Base-by-base conservation (phyloP, 2,329 filamentous ascomycete species). In the Venturia aucupariae region DNA sequence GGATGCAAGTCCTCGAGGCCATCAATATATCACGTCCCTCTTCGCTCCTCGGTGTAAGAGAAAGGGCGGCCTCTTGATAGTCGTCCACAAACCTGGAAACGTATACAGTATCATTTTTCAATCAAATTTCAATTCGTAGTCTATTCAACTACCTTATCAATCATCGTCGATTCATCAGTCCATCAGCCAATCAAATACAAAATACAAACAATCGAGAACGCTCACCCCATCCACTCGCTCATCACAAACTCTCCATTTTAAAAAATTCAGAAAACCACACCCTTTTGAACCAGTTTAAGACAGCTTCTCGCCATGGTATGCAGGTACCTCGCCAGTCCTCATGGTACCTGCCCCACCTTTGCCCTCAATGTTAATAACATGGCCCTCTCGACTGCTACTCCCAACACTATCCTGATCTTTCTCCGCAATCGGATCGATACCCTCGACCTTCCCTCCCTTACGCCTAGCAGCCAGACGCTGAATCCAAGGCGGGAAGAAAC, bases 401-500 rank as follows among this genome's bases (percentile, higher is more conserved):
- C 51, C 27, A 35, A 35, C 27, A 57, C 51, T 57, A n/a, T 0
- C 51, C 2, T 35, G 30, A 22, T 57, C 51, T 19, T 57, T 57
- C 6, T 57, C 51, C 1, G 19, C 15, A 11, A 15, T 38, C 4
- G 51, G 51, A 57, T 57, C 51, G 10, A 57, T 30, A n/a, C 51
- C 51, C 19, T 35, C 51, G 30, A 57, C 51, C 6, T 57, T 57
- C 2, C 27, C 51, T 0, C 51, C 51, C 51, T n/a, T 35, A 5
- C 27, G 4, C 27, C n/a, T 57, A 2, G 51, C 2, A 7, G 11
- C 2, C n/a, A 57, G 51, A 35, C 90, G 82, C 65, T 80, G 78
- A 62, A 91, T 72, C 90, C 90, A 95, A 0, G 84, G 84, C 0
- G 90, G 90, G 32, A 92, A 75, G 61, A 94, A 76, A 0, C 90